Evolutionary conservation across 805 yeast species (phyloP), one percentile per base, ranked within the genome.

Genomic region (Cyberlindnera mrakii): DNA sequence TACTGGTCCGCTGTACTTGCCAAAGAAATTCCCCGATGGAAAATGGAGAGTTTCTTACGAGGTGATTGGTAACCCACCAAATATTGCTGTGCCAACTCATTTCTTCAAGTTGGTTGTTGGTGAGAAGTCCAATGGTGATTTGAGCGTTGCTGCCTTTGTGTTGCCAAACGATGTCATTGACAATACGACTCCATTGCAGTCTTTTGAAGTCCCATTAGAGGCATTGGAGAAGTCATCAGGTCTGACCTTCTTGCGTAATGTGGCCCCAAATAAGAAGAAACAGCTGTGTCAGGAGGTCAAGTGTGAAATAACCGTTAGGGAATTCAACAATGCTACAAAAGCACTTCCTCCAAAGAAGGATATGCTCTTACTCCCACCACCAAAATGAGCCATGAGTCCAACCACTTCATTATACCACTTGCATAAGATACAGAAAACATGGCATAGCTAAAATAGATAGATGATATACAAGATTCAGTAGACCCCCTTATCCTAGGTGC

Each of bases 81-180:
- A 78, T 56, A 74, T 93, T 42, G 98, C 99, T 0, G 99, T 93
- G 10, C 99, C 99, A 20, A 93, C 99, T 0, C 99, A 93, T 63
- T 93, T 93, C 59, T 93, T 82, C 75, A 93, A 93, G 67, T 66
- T 93, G 46, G 68, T 93, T 43, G 86, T 93, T 37, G 97, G 93
- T 8, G 98, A 93, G 62, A 64, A 68, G 15, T 73, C 78, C 4
- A 60, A 54, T 16, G 63, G 61, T 30, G 57, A 53, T 3, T 66
- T 87, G 11, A 78, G 91, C 3, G 87, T 88, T 8, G 98, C 85
- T 1, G 96, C 98, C 0, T 93, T 93, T 67, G 96, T 93, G 13
- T 63, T 93, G 52, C 99, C 99, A 23, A 93, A 93, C 60, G 88
- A 75, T n/a, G 68, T 62, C 7, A 90, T 93, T 41, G 70, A 78